phyloP scores from a whole-genome alignment of 2,329 filamentous ascomycete genomes.

The Curvularia lunata region DNA sequence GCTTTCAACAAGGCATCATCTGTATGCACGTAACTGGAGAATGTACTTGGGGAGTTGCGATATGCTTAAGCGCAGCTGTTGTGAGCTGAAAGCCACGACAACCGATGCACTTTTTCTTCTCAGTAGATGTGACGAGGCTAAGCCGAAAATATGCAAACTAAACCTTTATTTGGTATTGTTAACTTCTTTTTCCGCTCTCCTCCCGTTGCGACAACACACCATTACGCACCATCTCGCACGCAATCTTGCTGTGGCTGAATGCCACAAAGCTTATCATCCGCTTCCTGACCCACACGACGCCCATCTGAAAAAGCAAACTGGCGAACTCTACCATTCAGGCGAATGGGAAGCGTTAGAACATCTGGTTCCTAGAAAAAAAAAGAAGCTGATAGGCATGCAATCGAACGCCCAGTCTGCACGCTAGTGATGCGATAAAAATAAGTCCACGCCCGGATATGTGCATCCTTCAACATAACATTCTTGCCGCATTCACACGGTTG shows the following conservation, averaged over 20 bases:
- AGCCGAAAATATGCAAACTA: conserved; percentile 1
- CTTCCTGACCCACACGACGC: background rate
- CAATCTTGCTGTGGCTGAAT: background rate
- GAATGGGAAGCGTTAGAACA: background rate
- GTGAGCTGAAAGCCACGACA: conserved; percentile 5
- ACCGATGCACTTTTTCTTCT: background rate
- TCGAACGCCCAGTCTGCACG: background rate
- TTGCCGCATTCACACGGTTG: background rate
- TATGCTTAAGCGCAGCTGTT: conserved; percentile 2
- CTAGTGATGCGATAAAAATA: conserved; percentile 6
- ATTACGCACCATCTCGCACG: conserved; percentile 1
- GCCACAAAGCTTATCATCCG: background rate
- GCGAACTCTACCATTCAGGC: background rate
- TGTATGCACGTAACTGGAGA: background rate
- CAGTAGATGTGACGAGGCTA: background rate
- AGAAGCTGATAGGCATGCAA: background rate
- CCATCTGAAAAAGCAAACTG: background rate
- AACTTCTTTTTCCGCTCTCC: background rate
- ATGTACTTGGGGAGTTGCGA: background rate
- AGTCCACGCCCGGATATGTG: background rate
- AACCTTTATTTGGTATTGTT: conserved; percentile 3
- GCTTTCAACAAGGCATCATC: background rate
- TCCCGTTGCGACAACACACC: conserved; percentile 6
- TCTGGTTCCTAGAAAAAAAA: conserved; percentile 1
- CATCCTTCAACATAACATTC: background rate